Conservation (phyloP, 116 monocot species). For the Zostera marina region DNA sequence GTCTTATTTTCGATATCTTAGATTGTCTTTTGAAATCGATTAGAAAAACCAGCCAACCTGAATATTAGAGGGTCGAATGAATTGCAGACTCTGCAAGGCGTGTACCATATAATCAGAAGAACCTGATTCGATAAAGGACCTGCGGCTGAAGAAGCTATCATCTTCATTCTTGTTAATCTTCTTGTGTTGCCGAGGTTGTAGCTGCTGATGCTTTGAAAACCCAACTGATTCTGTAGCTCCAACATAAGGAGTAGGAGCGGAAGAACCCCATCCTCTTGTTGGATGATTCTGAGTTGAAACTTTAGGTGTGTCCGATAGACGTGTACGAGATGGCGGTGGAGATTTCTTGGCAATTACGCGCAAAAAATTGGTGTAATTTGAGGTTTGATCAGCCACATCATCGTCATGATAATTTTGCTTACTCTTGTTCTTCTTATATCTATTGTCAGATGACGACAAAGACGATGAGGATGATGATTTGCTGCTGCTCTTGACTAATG, state of each 20-base stretch:
- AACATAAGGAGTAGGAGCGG: background rate
- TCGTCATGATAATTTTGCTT: background rate
- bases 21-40: too few species aligned
- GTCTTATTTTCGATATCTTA: background rate
- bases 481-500: slow-evolving; percentile 12
- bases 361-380: slow-evolving; percentile 7
- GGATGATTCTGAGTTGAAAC: background rate
- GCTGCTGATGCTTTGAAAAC: background rate
- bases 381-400: background rate
- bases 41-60: slow-evolving; percentile 26
- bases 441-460: background rate
- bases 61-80: slow-evolving; percentile 73
- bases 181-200: background rate
- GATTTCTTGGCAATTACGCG: background rate
- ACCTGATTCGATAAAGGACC: slow-evolving; percentile 58
- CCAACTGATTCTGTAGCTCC: background rate
- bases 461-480: too few species aligned
- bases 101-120: slow-evolving; percentile 49
- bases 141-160: slow-evolving; percentile 63
- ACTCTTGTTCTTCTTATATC: background rate
- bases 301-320: background rate
- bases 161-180: slow-evolving; percentile 13
- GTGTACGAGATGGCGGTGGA: background rate
- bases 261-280: slow-evolving; percentile 7
- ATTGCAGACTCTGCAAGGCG: slow-evolving; percentile 23